Conservation (phyloP, 345 rosid species). For the Pseudoturritis turrita region DNA sequence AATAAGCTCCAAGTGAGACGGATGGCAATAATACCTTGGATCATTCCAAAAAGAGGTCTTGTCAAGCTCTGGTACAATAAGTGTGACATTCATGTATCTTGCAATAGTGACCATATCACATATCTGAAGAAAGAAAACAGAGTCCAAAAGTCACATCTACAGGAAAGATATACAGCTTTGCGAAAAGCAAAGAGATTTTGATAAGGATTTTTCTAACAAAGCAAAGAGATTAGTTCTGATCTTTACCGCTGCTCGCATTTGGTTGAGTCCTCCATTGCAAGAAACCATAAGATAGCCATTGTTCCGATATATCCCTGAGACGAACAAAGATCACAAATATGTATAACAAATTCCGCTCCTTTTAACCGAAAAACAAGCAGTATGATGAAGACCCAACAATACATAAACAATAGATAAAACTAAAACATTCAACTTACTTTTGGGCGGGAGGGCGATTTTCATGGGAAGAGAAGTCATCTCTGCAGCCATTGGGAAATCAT, state of each 20-base stretch:
- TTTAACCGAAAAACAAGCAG: background rate
- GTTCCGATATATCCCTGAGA: constrained; percentile 81
- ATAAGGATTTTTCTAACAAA: background rate
- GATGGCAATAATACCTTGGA: constrained; percentile 47
- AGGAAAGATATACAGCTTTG: background rate
- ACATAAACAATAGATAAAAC: background rate
- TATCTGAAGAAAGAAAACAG: constrained; percentile 40
- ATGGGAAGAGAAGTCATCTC: constrained; percentile 40
- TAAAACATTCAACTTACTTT: no score
- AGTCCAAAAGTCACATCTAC: background rate
- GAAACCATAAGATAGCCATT: constrained; percentile 95
- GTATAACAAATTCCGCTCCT: background rate
- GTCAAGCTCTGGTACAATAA: constrained; percentile 84
- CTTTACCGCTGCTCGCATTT: constrained; percentile 87
- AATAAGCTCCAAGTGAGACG: background rate
- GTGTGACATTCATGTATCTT: constrained; percentile 77
- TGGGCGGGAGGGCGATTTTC: constrained; percentile 62
- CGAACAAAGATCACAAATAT: constrained; percentile 10
- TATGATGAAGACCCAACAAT: background rate
- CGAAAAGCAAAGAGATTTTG: background rate
- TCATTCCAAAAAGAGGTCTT: constrained; percentile 90
- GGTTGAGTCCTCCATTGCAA: constrained; percentile 92
- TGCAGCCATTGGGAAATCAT: constrained; percentile 33
- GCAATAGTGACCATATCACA: constrained; percentile 94
- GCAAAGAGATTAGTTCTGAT: background rate